Evolutionary conservation across 1,139 yeast genomes (phyloP), one percentile per base, ranked within the genome.

Genomic region (Yamadazyma jaroonii): DNA sequence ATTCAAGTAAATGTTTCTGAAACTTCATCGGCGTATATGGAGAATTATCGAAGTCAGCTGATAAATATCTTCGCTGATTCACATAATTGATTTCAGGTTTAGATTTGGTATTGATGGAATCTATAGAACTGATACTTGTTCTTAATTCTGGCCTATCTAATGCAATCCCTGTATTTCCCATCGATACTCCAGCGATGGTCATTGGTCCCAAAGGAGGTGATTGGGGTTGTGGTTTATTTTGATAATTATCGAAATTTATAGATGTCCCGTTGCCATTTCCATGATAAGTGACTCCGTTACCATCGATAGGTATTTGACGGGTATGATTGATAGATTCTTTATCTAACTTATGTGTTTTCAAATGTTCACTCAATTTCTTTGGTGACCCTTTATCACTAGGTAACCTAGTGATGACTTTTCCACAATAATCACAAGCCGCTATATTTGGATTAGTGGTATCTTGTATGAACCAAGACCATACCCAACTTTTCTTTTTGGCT

Each of bases 401-500:
- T 34, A 76, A 55, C 34, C 83, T 54, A 22, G 62, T 60, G 31
- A 77, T 68, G 10, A 67, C 61, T 49, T 72, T 74, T 2, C 77
- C 74, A 52, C 83, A 77, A 41, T 54, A 63, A 44, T 75, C 79
- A 54, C 83, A 77, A 3, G 71, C 72, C 3, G 83, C 82, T 14
- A 72, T 47, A 43, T 76, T 74, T 35, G 72, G 67, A 48, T 77
- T 73, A 14, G 47, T 50, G 9, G 57, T 51, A 50, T 77, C 80
- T 48, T 77, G 82, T 12, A 63, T 63, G 47, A 77, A 77, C 81
- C 82, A 77, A 24, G 70, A 56, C 83, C 83, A 77, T 4, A 77
- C 81, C 82, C 82, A 77, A 26, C 78, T 74, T 48, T 70, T 71
- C 62, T 76, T 76, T 47, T 74, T 75, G 11, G 81, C 81, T 10